Conservation (phyloP, 2,329 filamentous ascomycete species). For the Colletotrichum spaethianum region DNA sequence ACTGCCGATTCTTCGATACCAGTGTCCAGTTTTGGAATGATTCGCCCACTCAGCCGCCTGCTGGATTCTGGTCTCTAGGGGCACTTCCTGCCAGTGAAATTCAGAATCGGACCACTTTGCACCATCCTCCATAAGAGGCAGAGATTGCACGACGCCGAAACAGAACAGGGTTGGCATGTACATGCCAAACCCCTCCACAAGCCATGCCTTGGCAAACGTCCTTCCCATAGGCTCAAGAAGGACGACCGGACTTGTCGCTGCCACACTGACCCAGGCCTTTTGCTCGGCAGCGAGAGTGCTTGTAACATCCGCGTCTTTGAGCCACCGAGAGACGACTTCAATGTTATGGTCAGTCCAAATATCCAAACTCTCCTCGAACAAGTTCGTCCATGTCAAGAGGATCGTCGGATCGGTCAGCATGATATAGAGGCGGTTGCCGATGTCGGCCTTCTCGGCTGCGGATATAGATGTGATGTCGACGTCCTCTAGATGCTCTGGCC, state of each 20-base stretch:
- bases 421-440: constrained; percentile 52
- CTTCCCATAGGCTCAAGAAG: constrained; percentile 56
- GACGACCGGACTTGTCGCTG: constrained; percentile 46
- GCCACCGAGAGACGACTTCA: constrained; percentile 52
- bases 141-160: constrained; percentile 59
- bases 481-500: constrained; percentile 58
- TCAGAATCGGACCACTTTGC: constrained; percentile 55
- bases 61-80: constrained; percentile 52
- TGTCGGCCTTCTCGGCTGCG: constrained; percentile 48
- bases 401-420: constrained; percentile 56
- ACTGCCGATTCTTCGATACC: constrained; percentile 56
- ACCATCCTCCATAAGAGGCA: constrained; percentile 56
- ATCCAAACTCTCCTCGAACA: constrained; percentile 59
- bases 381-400: constrained; percentile 57
- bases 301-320: constrained; percentile 51
- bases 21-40: constrained; percentile 53
- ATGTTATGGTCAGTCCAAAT: constrained; percentile 58
- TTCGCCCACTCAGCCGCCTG: constrained; percentile 56
- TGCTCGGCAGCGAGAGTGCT: constrained; percentile 48
- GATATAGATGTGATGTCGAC: constrained; percentile 50
- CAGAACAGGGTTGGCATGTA: constrained; percentile 59
- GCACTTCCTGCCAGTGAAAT: constrained; percentile 53
- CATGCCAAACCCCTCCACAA: constrained; percentile 50
- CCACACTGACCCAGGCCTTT: constrained; percentile 49
- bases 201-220: constrained; percentile 56